Conservation (phyloP, 495 filamentous ascomycete species). For the Schizothecium vesticola region DNA sequence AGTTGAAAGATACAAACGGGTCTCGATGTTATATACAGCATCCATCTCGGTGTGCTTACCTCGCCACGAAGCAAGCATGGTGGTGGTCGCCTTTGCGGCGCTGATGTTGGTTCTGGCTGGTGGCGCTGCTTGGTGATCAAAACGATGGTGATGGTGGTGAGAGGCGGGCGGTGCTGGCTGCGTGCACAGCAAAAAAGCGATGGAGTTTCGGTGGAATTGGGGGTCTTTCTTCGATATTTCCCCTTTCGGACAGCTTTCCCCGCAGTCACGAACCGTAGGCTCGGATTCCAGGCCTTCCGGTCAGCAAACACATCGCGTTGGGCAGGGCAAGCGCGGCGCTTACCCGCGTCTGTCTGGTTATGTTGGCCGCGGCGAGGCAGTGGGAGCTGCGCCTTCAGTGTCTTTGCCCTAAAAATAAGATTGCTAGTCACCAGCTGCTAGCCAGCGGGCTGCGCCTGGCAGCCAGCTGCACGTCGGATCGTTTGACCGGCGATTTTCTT, state of each 20-base stretch:
- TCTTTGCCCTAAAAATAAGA: not conserved
- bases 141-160: not conserved
- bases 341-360: not conserved
- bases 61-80: not conserved
- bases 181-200: not conserved
- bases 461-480: not conserved
- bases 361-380: not conserved
- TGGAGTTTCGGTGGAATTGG: not conserved
- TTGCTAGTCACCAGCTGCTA: not conserved
- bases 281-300: not conserved
- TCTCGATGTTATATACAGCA: not conserved
- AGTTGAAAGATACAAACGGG: not conserved
- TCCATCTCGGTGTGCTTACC: not conserved
- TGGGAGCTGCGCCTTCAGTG: not conserved
- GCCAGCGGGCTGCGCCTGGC: not conserved
- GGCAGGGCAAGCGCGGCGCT: not conserved
- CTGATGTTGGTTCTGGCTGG: not conserved
- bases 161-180: not conserved
- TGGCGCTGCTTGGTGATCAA: not conserved
- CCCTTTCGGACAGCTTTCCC: not conserved
- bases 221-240: not conserved
- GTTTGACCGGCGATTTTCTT: not conserved
- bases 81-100: not conserved
- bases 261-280: not conserved
- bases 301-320: not conserved